Evolutionary conservation across 352 stramenopile species (phyloP).

Genomic region (Globisporangium paroecandrum): DNA sequence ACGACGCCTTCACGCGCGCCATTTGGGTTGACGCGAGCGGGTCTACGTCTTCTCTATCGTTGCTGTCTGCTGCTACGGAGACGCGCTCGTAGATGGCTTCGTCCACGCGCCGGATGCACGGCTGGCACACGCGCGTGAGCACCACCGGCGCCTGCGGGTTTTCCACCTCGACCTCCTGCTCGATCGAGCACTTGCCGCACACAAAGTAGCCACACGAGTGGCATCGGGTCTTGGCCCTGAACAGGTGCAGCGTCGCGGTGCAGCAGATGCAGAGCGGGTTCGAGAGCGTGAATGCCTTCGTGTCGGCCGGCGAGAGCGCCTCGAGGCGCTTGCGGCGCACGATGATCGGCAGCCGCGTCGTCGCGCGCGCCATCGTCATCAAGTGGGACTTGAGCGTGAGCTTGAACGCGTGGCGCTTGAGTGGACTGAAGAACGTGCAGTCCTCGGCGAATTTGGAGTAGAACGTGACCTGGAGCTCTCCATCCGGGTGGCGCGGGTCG

Average conservation of each 20-base stretch:
- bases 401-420: conserved; percentile 20
- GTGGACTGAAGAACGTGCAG: conserved; percentile 16
- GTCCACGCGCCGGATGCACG: conserved; percentile 43
- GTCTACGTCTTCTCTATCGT: too few relatives aligned
- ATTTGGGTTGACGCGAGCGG: conserved; percentile 14
- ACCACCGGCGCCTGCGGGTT: conserved; percentile 26
- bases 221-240: conserved; percentile 34
- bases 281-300: conserved; percentile 25
- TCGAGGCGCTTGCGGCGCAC: conserved; percentile 42
- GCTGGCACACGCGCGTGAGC: conserved; percentile 37
- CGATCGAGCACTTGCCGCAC: conserved; percentile 42
- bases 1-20: conserved; percentile 21
- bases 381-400: conserved; percentile 20
- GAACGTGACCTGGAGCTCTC: conserved; percentile 18
- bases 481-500: neutral
- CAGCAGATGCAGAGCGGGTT: conserved; percentile 40
- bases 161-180: conserved; percentile 34
- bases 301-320: conserved; percentile 31
- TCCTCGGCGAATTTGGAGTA: conserved; percentile 21
- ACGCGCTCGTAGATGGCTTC: conserved; percentile 34
- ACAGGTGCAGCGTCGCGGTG: conserved; percentile 29
- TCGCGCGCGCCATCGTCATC: conserved; percentile 22
- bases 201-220: conserved; percentile 50
- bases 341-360: conserved; percentile 34
- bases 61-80: neutral